Evolutionary conservation across 139 green algal species (phyloP).

Genomic region (Dunaliella primolecta): DNA sequence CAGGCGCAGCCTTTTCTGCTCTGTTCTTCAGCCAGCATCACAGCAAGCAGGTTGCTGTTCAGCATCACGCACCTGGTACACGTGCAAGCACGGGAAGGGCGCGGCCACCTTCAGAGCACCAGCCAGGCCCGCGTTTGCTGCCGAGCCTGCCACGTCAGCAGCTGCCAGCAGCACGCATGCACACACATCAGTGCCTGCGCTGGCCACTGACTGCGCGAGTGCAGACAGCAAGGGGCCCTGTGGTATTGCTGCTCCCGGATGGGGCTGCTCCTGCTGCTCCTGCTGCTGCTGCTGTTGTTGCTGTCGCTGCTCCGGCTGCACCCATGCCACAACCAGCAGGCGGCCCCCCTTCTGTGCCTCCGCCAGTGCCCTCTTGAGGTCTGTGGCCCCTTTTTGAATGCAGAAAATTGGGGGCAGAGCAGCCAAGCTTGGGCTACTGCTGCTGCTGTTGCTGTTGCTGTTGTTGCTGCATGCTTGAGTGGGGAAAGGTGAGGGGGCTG

Average conservation of each 20-base stretch:
- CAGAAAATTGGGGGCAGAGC: not conserved
- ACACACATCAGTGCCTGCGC: not conserved
- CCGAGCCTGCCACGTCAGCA: slow-evolving; percentile 26
- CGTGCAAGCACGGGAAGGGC: slow-evolving; percentile 31
- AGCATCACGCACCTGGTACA: slow-evolving; percentile 40
- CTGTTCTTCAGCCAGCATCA: too few species aligned
- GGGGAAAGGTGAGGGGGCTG: too few species aligned
- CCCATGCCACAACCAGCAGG: slow-evolving; percentile 51
- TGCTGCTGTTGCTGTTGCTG: slow-evolving; percentile 26
- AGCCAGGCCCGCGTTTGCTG: slow-evolving; percentile 47
- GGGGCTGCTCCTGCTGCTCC: slow-evolving; percentile 10
- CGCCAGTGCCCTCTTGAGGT: slow-evolving; percentile 57
- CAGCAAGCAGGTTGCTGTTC: too few species aligned
- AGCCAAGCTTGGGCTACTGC: slow-evolving; percentile 11
- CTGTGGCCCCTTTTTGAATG: slow-evolving; percentile 23
- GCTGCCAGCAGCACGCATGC: slow-evolving; percentile 15
- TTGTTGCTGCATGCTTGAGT: not conserved
- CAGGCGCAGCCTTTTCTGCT: too few species aligned
- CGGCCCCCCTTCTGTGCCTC: slow-evolving; percentile 7
- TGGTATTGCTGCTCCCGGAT: too few species aligned
- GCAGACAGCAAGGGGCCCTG: not conserved
- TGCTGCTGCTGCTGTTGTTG: slow-evolving; percentile 15
- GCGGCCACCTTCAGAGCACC: slow-evolving; percentile 44
- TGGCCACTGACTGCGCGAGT: too few species aligned
- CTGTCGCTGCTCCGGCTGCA: not conserved